Evolutionary conservation across 1,139 yeast genomes (phyloP).

Genomic region (Magnusiomyces tetraspermus): DNA sequence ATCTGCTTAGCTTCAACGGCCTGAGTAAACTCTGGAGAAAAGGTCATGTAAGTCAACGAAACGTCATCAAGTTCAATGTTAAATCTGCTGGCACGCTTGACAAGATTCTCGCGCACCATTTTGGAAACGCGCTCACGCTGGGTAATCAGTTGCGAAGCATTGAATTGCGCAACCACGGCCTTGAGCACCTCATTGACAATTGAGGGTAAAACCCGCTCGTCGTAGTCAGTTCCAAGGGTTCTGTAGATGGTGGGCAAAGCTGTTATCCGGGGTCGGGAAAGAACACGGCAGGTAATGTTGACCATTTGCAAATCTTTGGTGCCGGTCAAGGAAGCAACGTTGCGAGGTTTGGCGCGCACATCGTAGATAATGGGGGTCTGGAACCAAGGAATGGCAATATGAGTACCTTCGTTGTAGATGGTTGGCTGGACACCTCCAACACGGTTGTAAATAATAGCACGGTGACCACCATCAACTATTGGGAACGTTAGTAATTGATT

Average conservation of each 20-base stretch:
- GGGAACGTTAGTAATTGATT: too few relatives aligned
- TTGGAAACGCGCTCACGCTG: slow-evolving; percentile 95
- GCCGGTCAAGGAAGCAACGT: slow-evolving; percentile 94
- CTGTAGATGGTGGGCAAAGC: slow-evolving; percentile 79
- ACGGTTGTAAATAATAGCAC: slow-evolving; percentile 91
- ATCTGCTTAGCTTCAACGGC: slow-evolving; percentile 99
- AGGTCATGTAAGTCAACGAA: slow-evolving; percentile 90
- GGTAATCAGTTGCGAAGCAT: slow-evolving; percentile 94
- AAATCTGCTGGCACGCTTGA: slow-evolving; percentile 86
- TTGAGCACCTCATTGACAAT: slow-evolving; percentile 94
- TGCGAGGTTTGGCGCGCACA: slow-evolving; percentile 95
- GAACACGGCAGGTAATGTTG: slow-evolving; percentile 93
- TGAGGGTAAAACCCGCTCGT: slow-evolving; percentile 90
- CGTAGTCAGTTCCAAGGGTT: slow-evolving; percentile 88
- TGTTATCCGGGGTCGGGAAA: slow-evolving; percentile 74
- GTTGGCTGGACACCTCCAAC: slow-evolving; percentile 76
- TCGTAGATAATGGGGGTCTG: slow-evolving; percentile 90
- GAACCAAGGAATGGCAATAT: slow-evolving; percentile 86
- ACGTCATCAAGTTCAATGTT: slow-evolving; percentile 88
- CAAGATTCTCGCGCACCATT: slow-evolving; percentile 80
- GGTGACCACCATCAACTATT: slow-evolving; percentile 92
- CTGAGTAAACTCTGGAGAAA: slow-evolving; percentile 93
- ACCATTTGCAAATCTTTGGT: slow-evolving; percentile 99
- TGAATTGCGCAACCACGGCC: slow-evolving; percentile 95
- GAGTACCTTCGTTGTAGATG: slow-evolving; percentile 92